Conservation (phyloP, 371 early-diverging fungal genomes). For the Umbelopsis sp. region DNA sequence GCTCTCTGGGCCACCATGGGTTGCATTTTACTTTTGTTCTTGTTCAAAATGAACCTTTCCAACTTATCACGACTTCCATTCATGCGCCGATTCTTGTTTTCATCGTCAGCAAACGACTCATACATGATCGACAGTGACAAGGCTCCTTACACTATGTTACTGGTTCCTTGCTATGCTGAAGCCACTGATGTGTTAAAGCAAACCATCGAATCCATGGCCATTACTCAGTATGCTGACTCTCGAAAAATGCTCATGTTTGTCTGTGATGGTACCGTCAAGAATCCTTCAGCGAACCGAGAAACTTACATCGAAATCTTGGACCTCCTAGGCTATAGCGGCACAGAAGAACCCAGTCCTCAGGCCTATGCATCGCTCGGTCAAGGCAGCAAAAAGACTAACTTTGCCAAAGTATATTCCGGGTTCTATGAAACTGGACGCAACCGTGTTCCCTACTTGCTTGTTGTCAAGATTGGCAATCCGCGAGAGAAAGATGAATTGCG, state of each 20-base stretch:
- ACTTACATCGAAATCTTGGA: conserved; percentile 42
- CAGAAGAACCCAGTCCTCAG: conserved; percentile 39
- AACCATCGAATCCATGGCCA: conserved; percentile 50
- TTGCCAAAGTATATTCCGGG: conserved; percentile 49
- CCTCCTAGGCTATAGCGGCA: conserved; percentile 44
- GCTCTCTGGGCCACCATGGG: conserved; percentile 56
- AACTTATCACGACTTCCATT: conserved; percentile 43
- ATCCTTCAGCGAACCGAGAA: conserved; percentile 30
- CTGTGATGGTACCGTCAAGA: conserved; percentile 46
- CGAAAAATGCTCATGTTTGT: conserved; percentile 56
- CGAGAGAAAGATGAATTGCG: conserved; percentile 29
- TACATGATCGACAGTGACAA: conserved; percentile 2
- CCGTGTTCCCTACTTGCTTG: conserved; percentile 50
- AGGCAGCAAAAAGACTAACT: conserved; percentile 33
- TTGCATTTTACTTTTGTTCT: conserved; percentile 37
- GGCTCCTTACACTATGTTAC: conserved; percentile 40
- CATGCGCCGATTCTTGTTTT: conserved; percentile 36
- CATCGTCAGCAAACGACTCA: conserved; percentile 29
- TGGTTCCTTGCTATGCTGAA: conserved; percentile 52
- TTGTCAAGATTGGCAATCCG: conserved; percentile 46
- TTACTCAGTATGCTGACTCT: conserved; percentile 48
- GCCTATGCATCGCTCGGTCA: conserved; percentile 47
- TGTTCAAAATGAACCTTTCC: conserved; percentile 48
- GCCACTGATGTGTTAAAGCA: conserved; percentile 43
- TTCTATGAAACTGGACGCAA: conserved; percentile 50